Conservation (phyloP, 495 filamentous ascomycete species). For the Stereocaulon alpinum region DNA sequence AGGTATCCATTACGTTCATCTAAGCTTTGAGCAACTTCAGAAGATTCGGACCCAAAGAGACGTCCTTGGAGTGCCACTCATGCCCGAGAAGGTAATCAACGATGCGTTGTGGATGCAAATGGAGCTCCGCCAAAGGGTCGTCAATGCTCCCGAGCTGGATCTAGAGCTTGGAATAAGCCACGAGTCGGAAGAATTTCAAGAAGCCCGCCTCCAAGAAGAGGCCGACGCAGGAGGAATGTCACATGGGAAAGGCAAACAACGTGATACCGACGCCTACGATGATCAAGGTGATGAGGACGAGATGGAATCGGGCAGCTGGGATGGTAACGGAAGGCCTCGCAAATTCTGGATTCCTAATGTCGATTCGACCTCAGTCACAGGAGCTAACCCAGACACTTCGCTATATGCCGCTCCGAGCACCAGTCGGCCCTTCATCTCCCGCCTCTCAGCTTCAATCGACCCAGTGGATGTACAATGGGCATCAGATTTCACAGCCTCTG, state of each 20-base stretch:
- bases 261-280: constrained; percentile 18
- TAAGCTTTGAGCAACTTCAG: constrained; percentile 49
- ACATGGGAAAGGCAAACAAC: constrained; percentile 35
- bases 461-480: constrained; percentile 42
- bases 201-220: constrained; percentile 10
- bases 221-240: constrained; percentile 15
- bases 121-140: constrained; percentile 43
- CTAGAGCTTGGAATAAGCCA: constrained; percentile 37
- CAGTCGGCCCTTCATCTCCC: constrained; percentile 24
- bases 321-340: constrained; percentile 39
- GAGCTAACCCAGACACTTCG: constrained; percentile 39
- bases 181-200: constrained; percentile 20
- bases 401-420: constrained; percentile 23
- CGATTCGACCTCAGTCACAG: constrained; percentile 49
- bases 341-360: constrained; percentile 50
- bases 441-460: constrained; percentile 36
- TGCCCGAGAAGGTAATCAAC: constrained; percentile 42
- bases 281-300: constrained; percentile 23
- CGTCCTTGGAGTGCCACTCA: constrained; percentile 42
- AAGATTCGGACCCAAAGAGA: constrained; percentile 42
- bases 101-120: constrained; percentile 48
- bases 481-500: constrained; percentile 37
- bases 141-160: constrained; percentile 42
- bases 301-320: constrained; percentile 39
- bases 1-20: constrained; percentile 52